phyloP scores from a whole-genome alignment of 2,329 filamentous ascomycete species.

The Triangularia verruculosa region DNA sequence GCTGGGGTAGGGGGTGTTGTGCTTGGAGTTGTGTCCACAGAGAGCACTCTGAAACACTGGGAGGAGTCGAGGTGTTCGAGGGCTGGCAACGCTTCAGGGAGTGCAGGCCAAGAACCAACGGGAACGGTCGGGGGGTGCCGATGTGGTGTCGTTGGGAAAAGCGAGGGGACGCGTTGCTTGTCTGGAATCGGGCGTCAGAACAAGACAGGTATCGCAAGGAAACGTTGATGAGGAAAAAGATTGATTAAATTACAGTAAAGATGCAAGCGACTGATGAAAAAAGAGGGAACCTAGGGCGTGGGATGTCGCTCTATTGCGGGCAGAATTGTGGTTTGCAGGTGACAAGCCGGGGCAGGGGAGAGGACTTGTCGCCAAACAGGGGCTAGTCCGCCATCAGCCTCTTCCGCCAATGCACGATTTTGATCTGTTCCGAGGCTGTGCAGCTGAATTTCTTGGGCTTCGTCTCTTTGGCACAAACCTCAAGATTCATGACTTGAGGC shows the following conservation, averaged over 20 bases:
- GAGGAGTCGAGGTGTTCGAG: conserved; percentile 30
- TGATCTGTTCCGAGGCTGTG: conserved; percentile 19
- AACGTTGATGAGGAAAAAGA: conserved; percentile 2
- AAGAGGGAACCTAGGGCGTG: conserved; percentile 21
- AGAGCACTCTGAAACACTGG: conserved; percentile 30
- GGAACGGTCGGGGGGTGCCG: background rate
- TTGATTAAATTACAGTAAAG: background rate
- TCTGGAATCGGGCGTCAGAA: background rate
- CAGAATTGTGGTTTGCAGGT: conserved; percentile 12
- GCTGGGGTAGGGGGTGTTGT: conserved; percentile 15
- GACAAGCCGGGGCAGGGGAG: conserved; percentile 9
- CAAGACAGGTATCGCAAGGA: background rate
- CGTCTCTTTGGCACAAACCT: background rate
- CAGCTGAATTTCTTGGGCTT: background rate
- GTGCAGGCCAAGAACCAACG: conserved; percentile 9
- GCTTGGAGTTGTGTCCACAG: conserved; percentile 22
- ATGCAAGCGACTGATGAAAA: conserved; percentile 6
- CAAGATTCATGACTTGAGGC: background rate
- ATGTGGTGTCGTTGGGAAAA: conserved; percentile 4
- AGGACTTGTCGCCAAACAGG: conserved; percentile 19
- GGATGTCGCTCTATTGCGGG: conserved; percentile 8
- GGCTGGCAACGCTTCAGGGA: conserved; percentile 17
- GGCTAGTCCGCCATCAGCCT: conserved; percentile 18
- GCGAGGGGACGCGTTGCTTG: conserved; percentile 5
- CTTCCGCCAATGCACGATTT: conserved; percentile 11